Base-by-base conservation (phyloP, 768 basidiomycete genomes). In the Paxillus rubicundulus region DNA sequence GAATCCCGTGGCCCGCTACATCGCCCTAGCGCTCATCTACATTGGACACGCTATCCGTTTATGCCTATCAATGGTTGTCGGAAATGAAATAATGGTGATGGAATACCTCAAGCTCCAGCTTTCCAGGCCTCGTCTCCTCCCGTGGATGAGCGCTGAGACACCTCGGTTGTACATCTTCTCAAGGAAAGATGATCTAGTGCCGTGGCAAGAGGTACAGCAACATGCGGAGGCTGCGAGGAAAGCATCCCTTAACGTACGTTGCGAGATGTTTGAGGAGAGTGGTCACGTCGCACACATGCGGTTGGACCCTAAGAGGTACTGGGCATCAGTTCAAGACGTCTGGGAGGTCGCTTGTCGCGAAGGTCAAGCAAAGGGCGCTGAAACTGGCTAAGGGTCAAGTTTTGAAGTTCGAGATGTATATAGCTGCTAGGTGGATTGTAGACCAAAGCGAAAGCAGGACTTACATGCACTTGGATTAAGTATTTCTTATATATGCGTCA, bases 121-220 rank as follows among this genome's bases (percentile, higher is more conserved):
- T 20, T 52, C 63, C 17, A 49, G 59, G 6, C 64, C 70, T 2
- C 45, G 18, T 8, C 36, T 74, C 24, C 51, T 74, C 5, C 70
- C 70, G 1, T 71, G 72, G 71, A 67, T 60, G 58, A 53, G 49
- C 14, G 9, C 27, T 27, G 45, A 47, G 9, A 73, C 73, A 12
- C 73, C 70, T 0, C 57, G 74, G 10, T 36, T 75, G 30, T 74
- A 75, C 39, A 34, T 74, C 17, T 74, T 64, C 53, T 74, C 72
- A 9, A 59, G 57, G 41, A 61, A 54, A 13, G 73, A 74, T 37
- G 44, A 48, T 32, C 14, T 72, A 7, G 62, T 74, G 16, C 69
- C 66, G 4, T 65, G 62, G 57, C 3, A 53, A 37, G 60, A 55
- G 3, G 61, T 74, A 7, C 57, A 65, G 37, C 38, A 45, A 14